Base-by-base conservation (phyloP, 768 basidiomycete species). In the Boletus rufocinnamomeus region DNA sequence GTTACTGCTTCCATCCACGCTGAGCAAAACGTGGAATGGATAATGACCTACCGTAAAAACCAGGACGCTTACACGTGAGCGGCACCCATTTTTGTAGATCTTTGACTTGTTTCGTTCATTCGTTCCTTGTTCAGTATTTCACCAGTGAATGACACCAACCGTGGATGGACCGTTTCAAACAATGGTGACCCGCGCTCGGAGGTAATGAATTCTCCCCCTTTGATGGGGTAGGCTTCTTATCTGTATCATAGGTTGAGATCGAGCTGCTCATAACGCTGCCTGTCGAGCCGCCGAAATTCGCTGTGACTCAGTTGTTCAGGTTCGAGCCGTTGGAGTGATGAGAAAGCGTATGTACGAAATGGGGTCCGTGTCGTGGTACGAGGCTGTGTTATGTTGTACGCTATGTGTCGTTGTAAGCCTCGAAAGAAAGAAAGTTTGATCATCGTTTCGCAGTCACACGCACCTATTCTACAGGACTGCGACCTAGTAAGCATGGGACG, bases 261-360 rank as follows among this genome's bases (percentile, higher is more conserved):
- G 5, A 2, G 9, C 13, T 2, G 32, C 32, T 43, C 27, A 8
- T 0, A 17, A n/a, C n/a, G n/a, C n/a, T n/a, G n/a, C n/a, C n/a
- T n/a, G n/a, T 0, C 0, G 2, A 35, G 2, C 40, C 40, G 40
- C n/a, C 40, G n/a, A n/a, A n/a, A 8, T n/a, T 41, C 40, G 10
- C 0, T n/a, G n/a, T n/a, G n/a, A n/a, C n/a, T n/a, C n/a, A n/a
- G n/a, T n/a, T n/a, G n/a, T n/a, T n/a, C n/a, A n/a, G n/a, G n/a
- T n/a, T n/a, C n/a, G n/a, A n/a, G n/a, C n/a, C n/a, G n/a, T 23
- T 27, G 53, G 1, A 1, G 2, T 19, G 0, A 0, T 25, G 21
- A 10, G 50, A 25, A 25, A 46, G 17, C 5, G 30, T 28, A 28
- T 28, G 30, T 16, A 32, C 13, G 7, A 49, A 21, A 10, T 46